phyloP scores from a whole-genome alignment of 306 rosid species.

The Lupinus albus region DNA sequence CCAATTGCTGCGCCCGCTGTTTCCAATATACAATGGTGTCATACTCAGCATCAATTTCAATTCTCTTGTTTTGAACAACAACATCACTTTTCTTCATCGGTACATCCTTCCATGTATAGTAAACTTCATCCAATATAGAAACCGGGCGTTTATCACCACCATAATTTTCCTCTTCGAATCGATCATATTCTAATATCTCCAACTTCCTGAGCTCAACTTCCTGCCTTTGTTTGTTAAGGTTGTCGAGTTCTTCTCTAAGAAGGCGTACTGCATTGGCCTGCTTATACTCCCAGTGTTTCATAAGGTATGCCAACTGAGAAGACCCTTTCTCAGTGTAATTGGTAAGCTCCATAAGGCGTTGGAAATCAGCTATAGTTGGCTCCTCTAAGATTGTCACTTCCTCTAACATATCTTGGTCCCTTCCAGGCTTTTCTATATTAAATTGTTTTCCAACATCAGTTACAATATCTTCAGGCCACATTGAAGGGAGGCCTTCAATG shows the following conservation, averaged over 20 bases:
- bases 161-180: slow-evolving; percentile 69
- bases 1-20: slow-evolving; percentile 64
- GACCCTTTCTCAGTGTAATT: slow-evolving; percentile 84
- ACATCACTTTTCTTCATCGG: slow-evolving; percentile 60
- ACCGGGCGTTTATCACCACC: slow-evolving; percentile 81
- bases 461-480: slow-evolving; percentile 98
- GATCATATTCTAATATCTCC: slow-evolving; percentile 78
- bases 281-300: slow-evolving; percentile 87
- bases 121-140: slow-evolving; percentile 81
- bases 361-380: slow-evolving; percentile 79
- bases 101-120: slow-evolving; percentile 80
- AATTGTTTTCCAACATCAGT: slow-evolving; percentile 80
- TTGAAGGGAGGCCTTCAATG: slow-evolving; percentile 75
- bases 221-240: slow-evolving; percentile 67
- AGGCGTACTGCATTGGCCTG: slow-evolving; percentile 90
- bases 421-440: slow-evolving; percentile 84
- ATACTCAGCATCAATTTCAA: slow-evolving; percentile 80
- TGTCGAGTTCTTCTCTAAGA: slow-evolving; percentile 84
- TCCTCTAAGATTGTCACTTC: slow-evolving; percentile 79
- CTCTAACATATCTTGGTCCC: slow-evolving; percentile 87
- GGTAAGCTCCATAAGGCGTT: slow-evolving; percentile 82
- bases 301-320: slow-evolving; percentile 75
- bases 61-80: slow-evolving; percentile 67
- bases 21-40: slow-evolving; percentile 84
- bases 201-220: slow-evolving; percentile 87